Percentiles rank a stretch among this genome's conserved stretches.
phyloP scores from a whole-genome alignment of 768 basidiomycete species.

The Trametes cubensis region DNA sequence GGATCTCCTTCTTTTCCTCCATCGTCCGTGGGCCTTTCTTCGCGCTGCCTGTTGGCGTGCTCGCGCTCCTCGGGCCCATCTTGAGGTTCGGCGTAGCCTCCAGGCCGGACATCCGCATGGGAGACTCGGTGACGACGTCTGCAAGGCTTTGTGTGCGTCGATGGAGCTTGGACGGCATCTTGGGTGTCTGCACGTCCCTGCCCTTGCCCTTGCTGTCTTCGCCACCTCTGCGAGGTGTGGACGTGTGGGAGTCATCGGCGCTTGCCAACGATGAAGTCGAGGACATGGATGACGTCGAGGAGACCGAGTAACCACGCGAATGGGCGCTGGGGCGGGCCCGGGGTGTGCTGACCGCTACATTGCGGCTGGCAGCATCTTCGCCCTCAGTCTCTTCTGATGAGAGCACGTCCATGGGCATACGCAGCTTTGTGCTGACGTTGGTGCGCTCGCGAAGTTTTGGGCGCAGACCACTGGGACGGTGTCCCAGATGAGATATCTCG shows the following conservation, averaged over 20 bases:
- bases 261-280: not conserved
- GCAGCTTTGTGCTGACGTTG: slow-evolving; percentile 15
- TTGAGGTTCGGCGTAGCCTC: not conserved
- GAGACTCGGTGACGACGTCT: slow-evolving; percentile 19
- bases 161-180: slow-evolving; percentile 19
- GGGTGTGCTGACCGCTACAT: not conserved
- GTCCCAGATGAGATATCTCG: slow-evolving; percentile 37
- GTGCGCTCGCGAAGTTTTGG: slow-evolving; percentile 16
- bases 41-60: slow-evolving; percentile 28
- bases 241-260: not conserved
- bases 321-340: slow-evolving; percentile 9
- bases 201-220: not conserved
- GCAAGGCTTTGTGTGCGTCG: slow-evolving; percentile 29
- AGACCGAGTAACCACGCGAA: slow-evolving; percentile 16
- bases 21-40: slow-evolving; percentile 47
- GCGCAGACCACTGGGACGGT: slow-evolving; percentile 31
- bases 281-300: slow-evolving; percentile 16
- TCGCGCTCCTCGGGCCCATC: slow-evolving; percentile 19
- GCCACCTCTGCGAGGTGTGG: slow-evolving; percentile 3
- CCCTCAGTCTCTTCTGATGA: slow-evolving; percentile 21
- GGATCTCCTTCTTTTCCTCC: slow-evolving; percentile 79
- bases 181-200: slow-evolving; percentile 16
- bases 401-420: slow-evolving; percentile 3
- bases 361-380: slow-evolving; percentile 3
- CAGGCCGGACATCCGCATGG: slow-evolving; percentile 6